These are phyloP conservation scores for Yarrowia keelungensis DNA, from an alignment of 805 yeast species.

Conservation along the genomic window DNA sequence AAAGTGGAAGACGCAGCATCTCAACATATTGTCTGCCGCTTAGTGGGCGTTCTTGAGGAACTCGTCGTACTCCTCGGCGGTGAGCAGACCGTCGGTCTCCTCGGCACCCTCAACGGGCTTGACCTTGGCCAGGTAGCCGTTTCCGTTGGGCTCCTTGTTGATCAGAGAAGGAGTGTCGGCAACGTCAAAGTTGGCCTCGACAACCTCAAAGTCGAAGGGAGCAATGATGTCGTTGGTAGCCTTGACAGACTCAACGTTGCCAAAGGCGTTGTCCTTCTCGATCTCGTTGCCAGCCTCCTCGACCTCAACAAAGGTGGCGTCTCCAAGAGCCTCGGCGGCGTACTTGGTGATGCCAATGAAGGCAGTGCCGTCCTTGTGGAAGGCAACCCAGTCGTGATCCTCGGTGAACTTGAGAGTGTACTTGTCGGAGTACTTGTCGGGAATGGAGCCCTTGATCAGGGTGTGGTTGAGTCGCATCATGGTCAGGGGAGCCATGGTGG, in stretches of 20 bases:
- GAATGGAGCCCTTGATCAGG: conserved; percentile 46
- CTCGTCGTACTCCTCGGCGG: conserved; percentile 49
- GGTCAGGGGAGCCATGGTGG: conserved; percentile 24
- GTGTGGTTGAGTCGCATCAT: conserved; percentile 47
- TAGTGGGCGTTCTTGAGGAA: conserved; percentile 44
- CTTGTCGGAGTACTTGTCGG: conserved; percentile 45
- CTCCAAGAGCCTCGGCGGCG: conserved; percentile 97
- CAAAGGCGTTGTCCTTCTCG: conserved; percentile 80
- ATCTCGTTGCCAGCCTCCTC: conserved; percentile 73
- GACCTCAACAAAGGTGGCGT: conserved; percentile 91
- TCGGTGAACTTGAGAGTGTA: conserved; percentile 57
- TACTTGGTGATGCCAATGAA: conserved; percentile 91
- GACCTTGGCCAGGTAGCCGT: conserved; percentile 89
- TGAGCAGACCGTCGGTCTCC: conserved; percentile 46
- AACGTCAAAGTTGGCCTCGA: conserved; percentile 72
- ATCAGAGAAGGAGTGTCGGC: conserved; percentile 77
- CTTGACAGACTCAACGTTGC: conserved; percentile 94
- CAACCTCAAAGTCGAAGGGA: conserved; percentile 79
- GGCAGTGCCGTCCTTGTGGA: conserved; percentile 80
- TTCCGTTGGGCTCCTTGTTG: conserved; percentile 90
- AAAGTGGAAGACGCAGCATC: too few species aligned
- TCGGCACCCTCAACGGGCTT: conserved; percentile 57
- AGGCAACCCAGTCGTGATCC: conserved; percentile 96
- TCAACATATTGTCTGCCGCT: background rate
- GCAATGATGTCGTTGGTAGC: conserved; percentile 91